Conservation (phyloP, 257 asterid genomes). For the Plantago major region DNA sequence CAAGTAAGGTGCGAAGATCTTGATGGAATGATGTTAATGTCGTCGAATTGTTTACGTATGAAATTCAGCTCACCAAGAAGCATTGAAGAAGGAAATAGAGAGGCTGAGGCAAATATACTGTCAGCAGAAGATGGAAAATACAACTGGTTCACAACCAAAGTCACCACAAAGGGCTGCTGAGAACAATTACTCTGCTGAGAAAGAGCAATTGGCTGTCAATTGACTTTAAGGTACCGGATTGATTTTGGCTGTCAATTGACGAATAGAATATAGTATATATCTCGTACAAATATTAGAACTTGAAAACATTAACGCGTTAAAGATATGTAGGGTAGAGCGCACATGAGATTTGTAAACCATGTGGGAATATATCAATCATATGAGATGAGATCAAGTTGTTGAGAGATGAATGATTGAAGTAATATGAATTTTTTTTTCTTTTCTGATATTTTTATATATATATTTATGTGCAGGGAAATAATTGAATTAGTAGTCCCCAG, state of each 20-base stretch:
- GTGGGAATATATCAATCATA: too few relatives aligned
- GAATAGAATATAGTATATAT: too few relatives aligned
- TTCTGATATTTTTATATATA: too few relatives aligned
- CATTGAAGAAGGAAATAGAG: conserved; percentile 88
- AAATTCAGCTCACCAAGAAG: conserved; percentile 83
- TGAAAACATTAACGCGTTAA: too few relatives aligned
- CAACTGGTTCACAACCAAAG: conserved; percentile 24
- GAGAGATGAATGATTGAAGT: too few relatives aligned
- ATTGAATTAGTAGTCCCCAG: conserved; percentile 6
- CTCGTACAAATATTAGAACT: not conserved
- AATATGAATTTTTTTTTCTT: too few relatives aligned
- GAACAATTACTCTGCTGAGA: conserved; percentile 33
- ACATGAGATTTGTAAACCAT: too few relatives aligned
- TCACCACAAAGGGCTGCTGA: conserved; percentile 44
- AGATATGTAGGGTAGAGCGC: too few relatives aligned
- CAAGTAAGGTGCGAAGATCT: too few relatives aligned
- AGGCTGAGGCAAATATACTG: conserved; percentile 74
- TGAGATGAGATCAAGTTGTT: too few relatives aligned
- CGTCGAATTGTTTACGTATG: not conserved
- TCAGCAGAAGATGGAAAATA: conserved; percentile 69
- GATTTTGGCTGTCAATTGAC: conserved; percentile 46
- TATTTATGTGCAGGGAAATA: conserved; percentile 27
- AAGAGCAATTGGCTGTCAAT: conserved; percentile 58
- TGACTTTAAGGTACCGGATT: too few relatives aligned
- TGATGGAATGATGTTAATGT: too few relatives aligned